Evolutionary conservation across 2,329 filamentous ascomycete genomes (phyloP).

Genomic region (Phaeophleospora eucalypticola): DNA sequence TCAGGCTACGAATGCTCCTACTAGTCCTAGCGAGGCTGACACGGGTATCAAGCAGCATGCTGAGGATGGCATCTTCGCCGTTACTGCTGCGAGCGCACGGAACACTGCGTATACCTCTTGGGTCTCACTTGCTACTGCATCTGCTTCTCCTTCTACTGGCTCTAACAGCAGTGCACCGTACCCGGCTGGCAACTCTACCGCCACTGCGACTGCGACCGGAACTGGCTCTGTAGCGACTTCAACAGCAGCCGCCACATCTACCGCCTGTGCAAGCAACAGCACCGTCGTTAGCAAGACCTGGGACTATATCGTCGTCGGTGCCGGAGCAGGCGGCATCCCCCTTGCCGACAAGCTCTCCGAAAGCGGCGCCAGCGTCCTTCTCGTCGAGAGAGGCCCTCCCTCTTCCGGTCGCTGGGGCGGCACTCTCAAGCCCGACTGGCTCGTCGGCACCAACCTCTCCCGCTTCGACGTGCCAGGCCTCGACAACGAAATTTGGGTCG

Average conservation of each 20-base stretch:
- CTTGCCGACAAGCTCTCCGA: conserved; percentile 59
- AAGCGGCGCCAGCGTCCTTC: conserved; percentile 60
- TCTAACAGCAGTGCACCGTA: conserved; percentile 7
- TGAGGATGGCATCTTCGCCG: conserved; percentile 53
- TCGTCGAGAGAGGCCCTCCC: conserved; percentile 48
- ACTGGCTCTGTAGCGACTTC: conserved; percentile 21
- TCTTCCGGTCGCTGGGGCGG: conserved; percentile 65
- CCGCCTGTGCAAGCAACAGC: conserved; percentile 25
- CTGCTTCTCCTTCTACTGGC: conserved; percentile 40
- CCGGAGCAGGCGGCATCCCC: conserved; percentile 60
- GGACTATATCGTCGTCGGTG: conserved; percentile 63
- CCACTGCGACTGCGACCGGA: conserved; percentile 15
- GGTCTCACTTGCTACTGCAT: conserved; percentile 28
- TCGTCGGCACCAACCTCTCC: conserved; percentile 58
- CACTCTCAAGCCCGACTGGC: conserved; percentile 59
- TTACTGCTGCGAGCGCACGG: conserved; percentile 41
- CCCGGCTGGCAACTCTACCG: conserved; percentile 4
- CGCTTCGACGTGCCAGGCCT: conserved; percentile 69
- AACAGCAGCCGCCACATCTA: conserved; percentile 19
- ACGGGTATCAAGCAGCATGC: conserved; percentile 53
- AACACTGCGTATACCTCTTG: conserved; percentile 43
- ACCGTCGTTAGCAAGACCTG: conserved; percentile 44
- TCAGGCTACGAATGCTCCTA: conserved; percentile 26
- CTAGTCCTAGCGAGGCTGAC: conserved; percentile 35
- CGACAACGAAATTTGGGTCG: conserved; percentile 65